Percentiles rank a stretch among this genome's conserved stretches.
These are phyloP conservation scores for Gossypium ekmanianum DNA, from an alignment of 345 rosid species.

Conservation along the genomic window DNA sequence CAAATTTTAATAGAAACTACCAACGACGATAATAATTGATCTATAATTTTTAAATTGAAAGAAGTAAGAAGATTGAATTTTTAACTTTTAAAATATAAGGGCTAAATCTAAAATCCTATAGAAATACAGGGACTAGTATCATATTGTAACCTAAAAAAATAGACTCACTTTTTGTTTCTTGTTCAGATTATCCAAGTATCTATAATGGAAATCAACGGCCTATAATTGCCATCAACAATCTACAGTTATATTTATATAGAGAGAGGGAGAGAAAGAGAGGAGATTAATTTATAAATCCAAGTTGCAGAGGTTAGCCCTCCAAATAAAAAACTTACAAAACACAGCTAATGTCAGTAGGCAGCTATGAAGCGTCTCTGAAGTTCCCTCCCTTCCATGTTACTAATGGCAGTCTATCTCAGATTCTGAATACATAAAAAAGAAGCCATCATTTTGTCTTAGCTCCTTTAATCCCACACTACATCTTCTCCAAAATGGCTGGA, in stretches of 20 bases:
- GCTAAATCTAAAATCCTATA: too few relatives aligned
- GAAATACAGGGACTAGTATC: neutral
- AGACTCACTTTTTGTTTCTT: constrained; percentile 25
- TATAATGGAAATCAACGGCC: constrained; percentile 20
- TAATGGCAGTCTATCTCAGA: neutral
- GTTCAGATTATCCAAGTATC: constrained; percentile 11
- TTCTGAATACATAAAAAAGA: neutral
- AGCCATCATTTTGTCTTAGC: neutral
- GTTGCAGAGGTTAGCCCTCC: neutral
- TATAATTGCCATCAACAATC: constrained; percentile 9
- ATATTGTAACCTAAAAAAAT: neutral
- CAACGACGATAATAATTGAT: too few relatives aligned
- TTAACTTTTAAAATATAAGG: too few relatives aligned
- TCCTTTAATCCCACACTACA: neutral
- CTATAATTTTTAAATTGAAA: too few relatives aligned
- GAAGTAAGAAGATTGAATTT: too few relatives aligned
- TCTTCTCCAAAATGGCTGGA: constrained; percentile 39
- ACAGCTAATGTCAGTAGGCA: constrained; percentile 1
- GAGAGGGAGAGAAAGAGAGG: neutral
- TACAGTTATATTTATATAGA: neutral
- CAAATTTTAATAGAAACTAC: too few relatives aligned
- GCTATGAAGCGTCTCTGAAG: constrained; percentile 10
- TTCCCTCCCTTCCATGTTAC: constrained; percentile 9
- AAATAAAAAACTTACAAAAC: neutral
- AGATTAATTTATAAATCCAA: neutral